A percentile compares a stretch with the other conserved stretches of the same genome.
These are phyloP conservation scores for Metschnikowia kunwiensis DNA, from an alignment of 805 yeast species.

Conservation along the genomic window DNA sequence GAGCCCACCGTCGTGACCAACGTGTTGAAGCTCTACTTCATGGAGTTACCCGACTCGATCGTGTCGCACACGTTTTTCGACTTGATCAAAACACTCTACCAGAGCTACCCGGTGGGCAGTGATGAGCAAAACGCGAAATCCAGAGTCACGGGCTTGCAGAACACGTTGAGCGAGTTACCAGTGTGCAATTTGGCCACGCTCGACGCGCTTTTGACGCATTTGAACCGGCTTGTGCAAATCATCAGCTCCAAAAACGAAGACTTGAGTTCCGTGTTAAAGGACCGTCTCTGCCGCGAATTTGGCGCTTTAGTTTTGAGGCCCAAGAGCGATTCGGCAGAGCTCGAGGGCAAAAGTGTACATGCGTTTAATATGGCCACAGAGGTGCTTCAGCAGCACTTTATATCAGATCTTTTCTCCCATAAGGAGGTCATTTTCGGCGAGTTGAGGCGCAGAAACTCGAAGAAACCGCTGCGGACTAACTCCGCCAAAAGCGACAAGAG, in stretches of 20 bases:
- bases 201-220: constrained; percentile 76
- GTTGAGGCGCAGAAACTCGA: constrained; percentile 42
- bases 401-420: constrained; percentile 58
- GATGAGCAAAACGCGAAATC: constrained; percentile 24
- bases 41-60: constrained; percentile 78
- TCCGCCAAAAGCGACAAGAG: constrained; percentile 8
- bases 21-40: constrained; percentile 65
- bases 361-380: constrained; percentile 15
- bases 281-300: constrained; percentile 61
- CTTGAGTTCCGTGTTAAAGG: constrained; percentile 37
- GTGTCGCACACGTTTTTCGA: constrained; percentile 66
- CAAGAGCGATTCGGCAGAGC: constrained; percentile 19
- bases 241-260: constrained; percentile 41
- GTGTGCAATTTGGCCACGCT: constrained; percentile 73
- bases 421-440: constrained; percentile 65
- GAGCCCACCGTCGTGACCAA: constrained; percentile 62
- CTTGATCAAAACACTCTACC: constrained; percentile 62
- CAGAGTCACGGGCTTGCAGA: constrained; percentile 62
- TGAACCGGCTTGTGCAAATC: constrained; percentile 55
- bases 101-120: constrained; percentile 29
- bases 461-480: constrained; percentile 15
- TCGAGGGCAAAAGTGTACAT: constrained; percentile 16
- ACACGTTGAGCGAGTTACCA: constrained; percentile 63
- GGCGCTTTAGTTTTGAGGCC: constrained; percentile 62
- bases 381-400: constrained; percentile 47